These are phyloP conservation scores for Lactarius sanguifluus DNA, from an alignment of 768 basidiomycete genomes.

Conservation along the genomic window DNA sequence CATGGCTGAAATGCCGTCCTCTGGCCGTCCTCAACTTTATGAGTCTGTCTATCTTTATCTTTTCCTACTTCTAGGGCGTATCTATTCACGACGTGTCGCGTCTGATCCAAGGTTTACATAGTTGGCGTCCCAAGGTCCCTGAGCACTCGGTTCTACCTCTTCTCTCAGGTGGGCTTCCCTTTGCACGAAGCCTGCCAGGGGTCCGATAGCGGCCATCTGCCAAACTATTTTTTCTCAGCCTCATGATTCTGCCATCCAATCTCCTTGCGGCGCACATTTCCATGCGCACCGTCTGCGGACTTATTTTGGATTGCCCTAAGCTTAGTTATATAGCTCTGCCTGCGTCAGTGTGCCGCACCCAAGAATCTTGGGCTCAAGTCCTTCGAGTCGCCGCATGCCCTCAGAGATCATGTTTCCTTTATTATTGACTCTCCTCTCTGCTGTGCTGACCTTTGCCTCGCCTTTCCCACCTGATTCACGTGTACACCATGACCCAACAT, in stretches of 20 bases:
- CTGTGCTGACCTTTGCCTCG: neutral
- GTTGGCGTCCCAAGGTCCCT: too few species aligned
- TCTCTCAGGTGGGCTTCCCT: neutral
- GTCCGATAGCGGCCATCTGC: neutral
- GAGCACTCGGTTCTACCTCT: too few species aligned
- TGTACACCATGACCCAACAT: neutral
- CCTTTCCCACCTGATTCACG: neutral
- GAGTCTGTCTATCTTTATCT: neutral
- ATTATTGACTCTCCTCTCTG: neutral
- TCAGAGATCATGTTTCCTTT: conserved; percentile 3
- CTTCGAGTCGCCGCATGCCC: neutral
- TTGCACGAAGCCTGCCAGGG: neutral
- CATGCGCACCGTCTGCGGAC: neutral
- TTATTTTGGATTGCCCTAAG: conserved; percentile 3
- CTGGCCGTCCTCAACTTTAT: neutral
- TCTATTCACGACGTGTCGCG: neutral
- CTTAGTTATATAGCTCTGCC: conserved; percentile 3
- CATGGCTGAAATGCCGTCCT: too few species aligned
- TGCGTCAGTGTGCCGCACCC: neutral
- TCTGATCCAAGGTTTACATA: neutral
- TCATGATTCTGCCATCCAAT: neutral
- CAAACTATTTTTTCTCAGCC: neutral
- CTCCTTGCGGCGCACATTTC: neutral
- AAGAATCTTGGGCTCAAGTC: neutral
- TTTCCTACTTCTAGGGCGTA: neutral